Conservation (phyloP, 805 yeast genomes). For the Lipomyces mesembrius region DNA sequence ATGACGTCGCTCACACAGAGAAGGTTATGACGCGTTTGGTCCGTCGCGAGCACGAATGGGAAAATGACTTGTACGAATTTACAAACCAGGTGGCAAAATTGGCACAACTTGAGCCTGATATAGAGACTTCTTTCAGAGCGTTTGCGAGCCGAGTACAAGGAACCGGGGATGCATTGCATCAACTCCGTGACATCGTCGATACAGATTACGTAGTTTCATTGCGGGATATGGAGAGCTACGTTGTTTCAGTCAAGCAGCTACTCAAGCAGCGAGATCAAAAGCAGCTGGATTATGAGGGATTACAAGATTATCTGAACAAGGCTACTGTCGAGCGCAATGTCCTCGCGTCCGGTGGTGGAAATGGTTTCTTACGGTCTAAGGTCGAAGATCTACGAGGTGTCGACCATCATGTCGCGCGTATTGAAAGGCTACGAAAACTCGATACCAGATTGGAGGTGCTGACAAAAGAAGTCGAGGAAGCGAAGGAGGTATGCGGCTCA, state of each 20-base stretch:
- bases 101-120: conserved; percentile 59
- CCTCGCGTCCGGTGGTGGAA: conserved; percentile 57
- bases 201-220: conserved; percentile 80
- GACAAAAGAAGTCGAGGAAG: conserved; percentile 55
- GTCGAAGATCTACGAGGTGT: conserved; percentile 67
- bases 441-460: conserved; percentile 56
- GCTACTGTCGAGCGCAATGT: conserved; percentile 68
- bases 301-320: conserved; percentile 75
- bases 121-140: conserved; percentile 47
- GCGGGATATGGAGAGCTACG: conserved; percentile 85
- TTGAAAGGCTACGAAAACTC: conserved; percentile 57
- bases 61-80: conserved; percentile 73
- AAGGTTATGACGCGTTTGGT: conserved; percentile 73
- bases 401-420: conserved; percentile 60
- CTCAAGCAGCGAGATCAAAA: conserved; percentile 88
- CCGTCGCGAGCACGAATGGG: conserved; percentile 71
- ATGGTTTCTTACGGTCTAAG: conserved; percentile 60
- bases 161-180: conserved; percentile 44
- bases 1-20: conserved; percentile 78
- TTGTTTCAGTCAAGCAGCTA: conserved; percentile 64
- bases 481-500: conserved; percentile 56
- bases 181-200: conserved; percentile 61
- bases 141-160: conserved; percentile 57
- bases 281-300: conserved; percentile 85
- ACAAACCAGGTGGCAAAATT: conserved; percentile 70